Conservation (phyloP, 768 basidiomycete genomes). For the Mycena epipterygia region DNA sequence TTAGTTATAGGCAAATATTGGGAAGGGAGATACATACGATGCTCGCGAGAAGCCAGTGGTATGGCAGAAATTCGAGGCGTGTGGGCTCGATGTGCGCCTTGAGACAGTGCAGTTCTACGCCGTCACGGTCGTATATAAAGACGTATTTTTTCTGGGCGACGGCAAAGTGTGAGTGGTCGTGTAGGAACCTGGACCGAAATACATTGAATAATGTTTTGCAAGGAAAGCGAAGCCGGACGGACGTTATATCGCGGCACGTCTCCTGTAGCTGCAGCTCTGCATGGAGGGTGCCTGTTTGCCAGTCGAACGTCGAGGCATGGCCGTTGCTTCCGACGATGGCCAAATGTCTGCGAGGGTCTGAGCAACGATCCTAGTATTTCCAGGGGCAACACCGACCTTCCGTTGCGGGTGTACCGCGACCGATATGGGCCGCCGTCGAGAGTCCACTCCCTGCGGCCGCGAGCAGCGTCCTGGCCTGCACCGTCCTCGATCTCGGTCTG, state of each 20-base stretch:
- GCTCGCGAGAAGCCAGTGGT: slow-evolving; percentile 93
- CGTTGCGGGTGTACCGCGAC: slow-evolving; percentile 90
- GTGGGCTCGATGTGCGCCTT: slow-evolving; percentile 91
- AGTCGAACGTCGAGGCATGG: slow-evolving; percentile 94
- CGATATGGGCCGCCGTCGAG: slow-evolving; percentile 91
- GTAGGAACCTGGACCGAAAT: slow-evolving; percentile 74
- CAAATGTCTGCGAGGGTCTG: slow-evolving; percentile 68
- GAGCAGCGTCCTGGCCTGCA: slow-evolving; percentile 81
- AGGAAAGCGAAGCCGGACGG: slow-evolving; percentile 44
- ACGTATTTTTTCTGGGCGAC: slow-evolving; percentile 97
- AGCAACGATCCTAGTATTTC: not conserved
- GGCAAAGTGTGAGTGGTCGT: slow-evolving; percentile 93
- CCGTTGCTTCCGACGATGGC: slow-evolving; percentile 88
- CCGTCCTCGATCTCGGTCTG: slow-evolving; percentile 82
- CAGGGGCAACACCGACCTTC: slow-evolving; percentile 67
- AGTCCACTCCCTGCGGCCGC: slow-evolving; percentile 81
- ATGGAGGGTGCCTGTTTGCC: slow-evolving; percentile 88
- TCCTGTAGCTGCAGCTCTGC: slow-evolving; percentile 92
- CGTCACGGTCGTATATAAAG: slow-evolving; percentile 95
- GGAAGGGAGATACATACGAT: slow-evolving; percentile 65
- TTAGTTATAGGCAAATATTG: not conserved
- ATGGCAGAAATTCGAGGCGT: slow-evolving; percentile 91
- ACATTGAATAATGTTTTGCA: slow-evolving; percentile 18
- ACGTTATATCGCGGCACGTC: slow-evolving; percentile 94
- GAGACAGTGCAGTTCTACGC: slow-evolving; percentile 91